Conservation (phyloP, 805 yeast species). For the Zygoascus ofunaensis region DNA sequence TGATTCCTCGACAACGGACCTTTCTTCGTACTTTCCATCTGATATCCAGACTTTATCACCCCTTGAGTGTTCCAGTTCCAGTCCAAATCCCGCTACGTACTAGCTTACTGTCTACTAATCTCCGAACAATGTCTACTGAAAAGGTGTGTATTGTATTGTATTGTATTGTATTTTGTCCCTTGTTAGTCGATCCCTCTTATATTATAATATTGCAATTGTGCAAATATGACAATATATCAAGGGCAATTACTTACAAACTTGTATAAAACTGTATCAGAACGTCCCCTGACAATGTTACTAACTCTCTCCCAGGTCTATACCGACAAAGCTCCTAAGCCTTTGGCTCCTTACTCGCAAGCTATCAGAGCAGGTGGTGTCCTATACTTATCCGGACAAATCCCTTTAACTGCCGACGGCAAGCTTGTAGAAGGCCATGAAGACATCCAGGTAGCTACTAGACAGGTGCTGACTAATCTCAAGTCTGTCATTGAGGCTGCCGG, state of each 20-base stretch:
- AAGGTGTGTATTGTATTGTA: not conserved
- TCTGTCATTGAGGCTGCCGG: constrained; percentile 70
- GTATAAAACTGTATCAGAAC: too few relatives aligned
- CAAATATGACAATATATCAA: not conserved
- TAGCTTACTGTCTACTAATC: too few relatives aligned
- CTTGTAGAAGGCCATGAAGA: constrained; percentile 65
- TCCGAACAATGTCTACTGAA: constrained; percentile 1
- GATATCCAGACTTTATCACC: too few relatives aligned
- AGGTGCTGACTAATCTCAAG: constrained; percentile 22
- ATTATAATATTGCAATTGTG: too few relatives aligned
- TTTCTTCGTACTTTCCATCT: too few relatives aligned
- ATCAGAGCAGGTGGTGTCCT: constrained; percentile 68
- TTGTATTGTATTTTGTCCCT: too few relatives aligned
- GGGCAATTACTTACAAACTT: too few relatives aligned
- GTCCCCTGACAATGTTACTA: too few relatives aligned
- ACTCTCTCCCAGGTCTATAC: constrained; percentile 3
- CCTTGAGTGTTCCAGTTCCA: too few relatives aligned
- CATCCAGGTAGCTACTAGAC: constrained; percentile 29
- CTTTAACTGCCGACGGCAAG: constrained; percentile 61
- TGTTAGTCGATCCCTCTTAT: too few relatives aligned
- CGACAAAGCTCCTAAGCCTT: constrained; percentile 38
- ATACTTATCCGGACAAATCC: constrained; percentile 86
- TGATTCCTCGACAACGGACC: too few relatives aligned
- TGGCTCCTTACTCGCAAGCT: constrained; percentile 88
- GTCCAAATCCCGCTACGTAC: too few relatives aligned